Base-by-base conservation (phyloP, 176 grass and related monocot genomes). In the Musa troglodytarum region DNA sequence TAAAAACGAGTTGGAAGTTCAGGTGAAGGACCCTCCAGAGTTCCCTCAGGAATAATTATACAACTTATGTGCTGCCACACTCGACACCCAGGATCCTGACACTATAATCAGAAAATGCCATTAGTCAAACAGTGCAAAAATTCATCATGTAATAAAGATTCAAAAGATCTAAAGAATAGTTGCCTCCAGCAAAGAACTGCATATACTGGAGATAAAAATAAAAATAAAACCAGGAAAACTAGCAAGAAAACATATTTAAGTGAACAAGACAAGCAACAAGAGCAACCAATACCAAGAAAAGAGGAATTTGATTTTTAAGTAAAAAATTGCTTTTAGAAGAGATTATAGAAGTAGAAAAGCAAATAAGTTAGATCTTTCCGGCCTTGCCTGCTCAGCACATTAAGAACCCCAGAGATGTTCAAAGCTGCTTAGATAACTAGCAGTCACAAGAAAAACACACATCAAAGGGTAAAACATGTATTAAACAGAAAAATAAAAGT, bases 11-110 rank as follows among this genome's bases (percentile, higher is more conserved):
- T 53, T 53, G 85, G 85, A 79, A 88, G 25, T 65, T 84, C 87
- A 75, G 82, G 83, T 84, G 77, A 29, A 84, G 67, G 69, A 65
- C 62, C 72, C 57, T 86, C 85, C 55, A 54, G 57, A 75, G 85
- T 59, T 63, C 88, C 90, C 81, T 92, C 89, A 0, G 85, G 71
- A 67, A 96, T 80, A 79, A 90, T 83, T 72, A 96, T 85, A 79
- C 93, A 96, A 49, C 71, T 68, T 66, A 83, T 77, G 74, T 96
- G 93, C 78, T 96, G 93, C 85, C 67, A 86, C 53, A 86, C 63
- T 78, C 79, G 84, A 68, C 89, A 92, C 51, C 81, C 85, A 51
- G 79, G 69, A 86, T 90, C 82, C 51, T 79, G 83, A 87, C 92
- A 89, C 92, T 96, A 83, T 49, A 85, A 64, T 52, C 21, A 71